Percentiles rank a stretch among this genome's conserved stretches.
Conservation (phyloP, 331 rosid species). For the Stylosanthes scabra region DNA sequence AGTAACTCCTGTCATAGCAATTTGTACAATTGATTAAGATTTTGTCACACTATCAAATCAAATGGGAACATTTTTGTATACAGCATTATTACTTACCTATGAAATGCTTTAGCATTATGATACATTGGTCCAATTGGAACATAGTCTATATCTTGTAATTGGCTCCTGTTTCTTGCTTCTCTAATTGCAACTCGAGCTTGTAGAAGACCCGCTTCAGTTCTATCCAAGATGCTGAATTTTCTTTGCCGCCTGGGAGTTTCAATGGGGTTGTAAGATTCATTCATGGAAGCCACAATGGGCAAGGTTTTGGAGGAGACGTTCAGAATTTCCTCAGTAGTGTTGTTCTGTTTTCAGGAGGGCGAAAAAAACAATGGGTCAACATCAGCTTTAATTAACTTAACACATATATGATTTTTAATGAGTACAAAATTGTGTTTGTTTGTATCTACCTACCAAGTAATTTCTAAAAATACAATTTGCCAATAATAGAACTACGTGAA, state of each 20-base stretch:
- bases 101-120: conserved; percentile 77
- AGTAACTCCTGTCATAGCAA: conserved; percentile 65
- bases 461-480: neutral
- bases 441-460: neutral
- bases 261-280: conserved; percentile 43
- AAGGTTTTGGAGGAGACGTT: conserved; percentile 40
- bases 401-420: neutral
- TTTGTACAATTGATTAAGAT: too few species aligned
- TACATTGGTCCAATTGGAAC: conserved; percentile 88
- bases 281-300: conserved; percentile 25
- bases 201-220: conserved; percentile 62
- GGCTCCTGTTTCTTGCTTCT: conserved; percentile 62
- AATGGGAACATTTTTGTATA: neutral
- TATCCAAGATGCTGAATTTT: conserved; percentile 54
- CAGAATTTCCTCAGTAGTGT: conserved; percentile 40
- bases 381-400: neutral
- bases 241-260: conserved; percentile 42
- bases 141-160: conserved; percentile 61
- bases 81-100: conserved; percentile 61
- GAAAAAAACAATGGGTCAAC: neutral
- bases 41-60: neutral
- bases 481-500: neutral
- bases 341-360: conserved; percentile 39
- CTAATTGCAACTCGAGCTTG: conserved; percentile 77
- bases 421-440: neutral